Evolutionary conservation across 306 rosid species (phyloP).

Genomic region (Cyamopsis tetragonoloba): DNA sequence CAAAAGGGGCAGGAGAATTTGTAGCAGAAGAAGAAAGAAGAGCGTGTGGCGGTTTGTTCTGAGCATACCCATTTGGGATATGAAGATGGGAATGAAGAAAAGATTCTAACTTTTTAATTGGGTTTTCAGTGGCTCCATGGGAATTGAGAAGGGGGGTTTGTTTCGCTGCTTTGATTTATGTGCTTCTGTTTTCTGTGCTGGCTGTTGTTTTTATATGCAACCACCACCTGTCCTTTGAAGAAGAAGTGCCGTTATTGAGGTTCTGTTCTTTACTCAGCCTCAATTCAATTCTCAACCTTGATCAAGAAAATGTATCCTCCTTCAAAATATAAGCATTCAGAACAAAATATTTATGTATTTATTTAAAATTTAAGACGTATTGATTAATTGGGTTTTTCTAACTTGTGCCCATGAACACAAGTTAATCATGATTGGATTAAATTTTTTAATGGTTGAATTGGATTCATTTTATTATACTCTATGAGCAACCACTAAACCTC

Average conservation of each 20-base stretch:
- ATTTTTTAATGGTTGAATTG: no score
- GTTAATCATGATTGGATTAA: not conserved
- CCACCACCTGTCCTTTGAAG: not conserved
- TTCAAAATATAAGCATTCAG: no score
- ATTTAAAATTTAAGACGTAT: no score
- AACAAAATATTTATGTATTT: no score
- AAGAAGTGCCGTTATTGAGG: not conserved
- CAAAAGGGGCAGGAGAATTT: not conserved
- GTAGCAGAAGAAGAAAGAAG: conserved; percentile 9
- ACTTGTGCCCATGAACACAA: no score
- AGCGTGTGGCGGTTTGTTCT: conserved; percentile 11
- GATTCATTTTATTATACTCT: no score
- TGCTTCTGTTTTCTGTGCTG: no score
- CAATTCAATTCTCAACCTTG: no score
- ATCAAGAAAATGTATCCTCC: no score
- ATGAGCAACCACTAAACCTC: no score
- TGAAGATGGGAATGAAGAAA: not conserved
- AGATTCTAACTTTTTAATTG: not conserved
- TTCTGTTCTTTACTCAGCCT: not conserved
- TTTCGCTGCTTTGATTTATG: no score
- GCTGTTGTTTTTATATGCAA: not conserved
- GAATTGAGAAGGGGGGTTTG: not conserved
- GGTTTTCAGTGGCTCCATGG: not conserved
- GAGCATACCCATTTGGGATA: conserved; percentile 42
- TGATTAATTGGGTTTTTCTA: no score